Percentiles rank a stretch among this genome's conserved stretches.
These are phyloP conservation scores for Nannizziopsis barbatae DNA, from an alignment of 2,329 filamentous ascomycete genomes.

Conservation along the genomic window DNA sequence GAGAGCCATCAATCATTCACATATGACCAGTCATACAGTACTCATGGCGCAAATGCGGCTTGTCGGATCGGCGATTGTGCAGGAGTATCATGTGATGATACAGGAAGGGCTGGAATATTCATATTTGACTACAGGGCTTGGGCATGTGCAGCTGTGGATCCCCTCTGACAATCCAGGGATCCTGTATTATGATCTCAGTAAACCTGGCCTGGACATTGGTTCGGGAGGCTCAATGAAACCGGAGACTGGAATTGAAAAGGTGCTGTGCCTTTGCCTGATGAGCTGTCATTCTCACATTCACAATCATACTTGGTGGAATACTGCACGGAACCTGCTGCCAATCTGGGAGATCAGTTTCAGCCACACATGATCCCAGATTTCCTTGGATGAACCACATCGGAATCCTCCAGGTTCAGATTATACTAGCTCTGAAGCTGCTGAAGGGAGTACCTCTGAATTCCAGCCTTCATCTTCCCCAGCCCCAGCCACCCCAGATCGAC, in stretches of 20 bases:
- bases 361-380: constrained; percentile 17
- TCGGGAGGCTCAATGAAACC: constrained; percentile 4
- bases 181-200: too few species aligned
- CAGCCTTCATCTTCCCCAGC: too few species aligned
- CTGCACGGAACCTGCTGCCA: constrained; percentile 12
- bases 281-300: constrained; percentile 15
- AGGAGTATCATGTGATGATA: constrained; percentile 25
- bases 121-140: constrained; percentile 20
- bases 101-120: constrained; percentile 22
- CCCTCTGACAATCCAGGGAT: too few species aligned
- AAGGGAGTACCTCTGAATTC: too few species aligned
- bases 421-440: too few species aligned
- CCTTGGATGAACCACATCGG: too few species aligned
- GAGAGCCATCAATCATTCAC: too few species aligned
- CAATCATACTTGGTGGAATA: constrained; percentile 20
- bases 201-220: too few species aligned
- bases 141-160: constrained; percentile 17
- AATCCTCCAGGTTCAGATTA: too few species aligned
- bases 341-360: constrained; percentile 19
- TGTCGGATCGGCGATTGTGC: constrained; percentile 17
- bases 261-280: constrained; percentile 21
- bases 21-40: too few species aligned
- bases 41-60: too few species aligned
- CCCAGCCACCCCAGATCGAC: too few species aligned
- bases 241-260: constrained; percentile 17